Percentiles rank a stretch among this genome's conserved stretches.
These are phyloP conservation scores for Clavaria fumosa DNA, from an alignment of 768 basidiomycete species.

Conservation along the genomic window DNA sequence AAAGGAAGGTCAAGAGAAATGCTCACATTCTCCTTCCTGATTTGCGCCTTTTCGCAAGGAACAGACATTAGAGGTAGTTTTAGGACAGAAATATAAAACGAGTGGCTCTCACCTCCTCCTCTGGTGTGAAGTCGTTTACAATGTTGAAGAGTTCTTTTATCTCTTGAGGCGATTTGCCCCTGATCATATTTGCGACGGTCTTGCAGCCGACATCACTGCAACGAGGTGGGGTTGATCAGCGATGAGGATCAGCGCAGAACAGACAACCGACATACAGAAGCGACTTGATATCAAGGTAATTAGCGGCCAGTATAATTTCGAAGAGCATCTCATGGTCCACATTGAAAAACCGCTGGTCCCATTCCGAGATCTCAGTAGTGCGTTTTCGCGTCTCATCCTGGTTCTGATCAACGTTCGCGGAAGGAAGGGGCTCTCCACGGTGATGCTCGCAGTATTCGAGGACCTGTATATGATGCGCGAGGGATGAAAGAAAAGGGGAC, in stretches of 20 bases:
- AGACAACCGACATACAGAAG: constrained; percentile 87
- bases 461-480: constrained; percentile 65
- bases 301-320: constrained; percentile 98
- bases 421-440: constrained; percentile 89
- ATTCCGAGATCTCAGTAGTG: constrained; percentile 96
- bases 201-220: constrained; percentile 91
- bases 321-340: constrained; percentile 99
- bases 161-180: constrained; percentile 99
- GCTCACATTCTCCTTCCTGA: constrained; percentile 99
- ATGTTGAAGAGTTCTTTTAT: constrained; percentile 98
- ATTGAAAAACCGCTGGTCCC: constrained; percentile 97
- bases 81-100: constrained; percentile 10
- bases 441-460: constrained; percentile 99
- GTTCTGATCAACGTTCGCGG: constrained; percentile 60
- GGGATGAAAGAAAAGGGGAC: too few relatives aligned
- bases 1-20: constrained; percentile 15
- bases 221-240: constrained; percentile 3
- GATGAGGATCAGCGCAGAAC: constrained; percentile 3
- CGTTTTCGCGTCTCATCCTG: constrained; percentile 94
- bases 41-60: constrained; percentile 54
- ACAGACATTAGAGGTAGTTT: constrained; percentile 9
- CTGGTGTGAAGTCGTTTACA: constrained; percentile 95
- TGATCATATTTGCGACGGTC: constrained; percentile 99
- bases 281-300: constrained; percentile 99
- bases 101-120: constrained; percentile 96